These are phyloP conservation scores for Globisporangium abappressorium DNA, from an alignment of 352 stramenopile species.

Conservation along the genomic window DNA sequence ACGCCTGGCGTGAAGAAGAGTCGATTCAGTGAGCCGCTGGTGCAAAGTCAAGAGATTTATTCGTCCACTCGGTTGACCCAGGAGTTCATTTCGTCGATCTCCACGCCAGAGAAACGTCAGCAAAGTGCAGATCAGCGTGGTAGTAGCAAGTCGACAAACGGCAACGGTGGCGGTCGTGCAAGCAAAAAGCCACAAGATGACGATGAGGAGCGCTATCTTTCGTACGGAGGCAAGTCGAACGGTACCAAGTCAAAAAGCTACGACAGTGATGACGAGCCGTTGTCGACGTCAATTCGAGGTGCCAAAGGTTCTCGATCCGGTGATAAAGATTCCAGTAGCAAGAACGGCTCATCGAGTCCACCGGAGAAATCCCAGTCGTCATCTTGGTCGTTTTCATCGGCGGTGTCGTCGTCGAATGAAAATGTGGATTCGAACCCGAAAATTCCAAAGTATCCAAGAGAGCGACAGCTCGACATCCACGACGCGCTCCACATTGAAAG, in stretches of 20 bases:
- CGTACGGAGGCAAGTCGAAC: slow-evolving; percentile 37
- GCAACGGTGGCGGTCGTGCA: background rate
- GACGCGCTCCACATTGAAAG: slow-evolving; percentile 49
- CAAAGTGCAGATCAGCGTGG: background rate
- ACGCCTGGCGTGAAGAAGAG: slow-evolving; percentile 11
- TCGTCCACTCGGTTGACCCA: background rate
- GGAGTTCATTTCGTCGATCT: slow-evolving; percentile 13
- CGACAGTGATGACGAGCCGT: slow-evolving; percentile 15
- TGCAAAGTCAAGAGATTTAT: slow-evolving; percentile 2
- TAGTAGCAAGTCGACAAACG: background rate
- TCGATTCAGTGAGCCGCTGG: slow-evolving; percentile 20
- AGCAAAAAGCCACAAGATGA: background rate
- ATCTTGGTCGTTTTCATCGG: slow-evolving; percentile 10
- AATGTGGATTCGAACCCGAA: slow-evolving; percentile 16
- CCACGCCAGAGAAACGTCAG: background rate
- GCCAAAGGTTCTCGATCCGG: slow-evolving; percentile 3
- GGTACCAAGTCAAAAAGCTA: slow-evolving; percentile 8
- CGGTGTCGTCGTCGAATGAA: slow-evolving; percentile 6
- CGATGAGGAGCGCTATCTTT: slow-evolving; percentile 30
- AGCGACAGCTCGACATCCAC: slow-evolving; percentile 60
- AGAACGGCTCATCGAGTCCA: background rate
- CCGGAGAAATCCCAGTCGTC: background rate
- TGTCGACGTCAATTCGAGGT: background rate
- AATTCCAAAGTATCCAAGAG: slow-evolving; percentile 23
- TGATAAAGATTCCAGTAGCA: background rate